Evolutionary conservation across 2,329 filamentous ascomycete species (phyloP).

Genomic region (Fonsecaea erecta): DNA sequence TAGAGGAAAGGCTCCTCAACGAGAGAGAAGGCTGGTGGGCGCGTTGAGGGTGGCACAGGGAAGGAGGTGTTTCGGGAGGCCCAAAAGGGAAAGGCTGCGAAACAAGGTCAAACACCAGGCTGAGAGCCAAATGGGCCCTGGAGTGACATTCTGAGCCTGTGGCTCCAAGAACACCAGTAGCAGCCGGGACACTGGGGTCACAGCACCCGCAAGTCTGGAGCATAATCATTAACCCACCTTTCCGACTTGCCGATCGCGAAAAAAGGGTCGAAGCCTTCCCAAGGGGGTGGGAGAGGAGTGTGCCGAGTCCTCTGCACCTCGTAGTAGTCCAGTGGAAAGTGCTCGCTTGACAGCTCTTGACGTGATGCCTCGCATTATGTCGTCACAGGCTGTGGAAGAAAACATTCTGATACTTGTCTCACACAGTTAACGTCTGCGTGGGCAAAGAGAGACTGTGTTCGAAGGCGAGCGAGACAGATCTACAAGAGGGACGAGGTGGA

Average conservation of each 20-base stretch:
- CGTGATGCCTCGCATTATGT: slow-evolving; percentile 23
- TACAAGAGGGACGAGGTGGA: not conserved
- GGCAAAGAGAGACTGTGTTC: not conserved
- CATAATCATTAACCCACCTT: slow-evolving; percentile 8
- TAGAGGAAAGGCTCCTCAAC: not conserved
- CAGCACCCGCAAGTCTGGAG: not conserved
- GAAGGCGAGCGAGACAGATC: not conserved
- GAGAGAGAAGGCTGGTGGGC: slow-evolving; percentile 16
- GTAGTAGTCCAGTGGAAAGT: not conserved
- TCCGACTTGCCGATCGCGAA: slow-evolving; percentile 11
- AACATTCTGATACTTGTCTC: slow-evolving; percentile 20
- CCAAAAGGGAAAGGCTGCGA: slow-evolving; percentile 27
- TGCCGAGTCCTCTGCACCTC: too few species aligned
- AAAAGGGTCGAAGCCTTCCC: not conserved
- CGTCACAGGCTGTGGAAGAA: slow-evolving; percentile 23
- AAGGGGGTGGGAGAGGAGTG: not conserved
- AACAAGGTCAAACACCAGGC: slow-evolving; percentile 23
- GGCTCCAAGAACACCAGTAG: not conserved
- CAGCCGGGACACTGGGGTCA: not conserved
- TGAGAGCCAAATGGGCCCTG: not conserved
- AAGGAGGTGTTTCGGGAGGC: slow-evolving; percentile 33
- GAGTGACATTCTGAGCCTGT: slow-evolving; percentile 3
- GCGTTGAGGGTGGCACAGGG: slow-evolving; percentile 27
- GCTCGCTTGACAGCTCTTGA: slow-evolving; percentile 17
- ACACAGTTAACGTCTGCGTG: slow-evolving; percentile 6